phyloP scores from a whole-genome alignment of 352 stramenopile genomes.

The Phytophthora constricta region DNA sequence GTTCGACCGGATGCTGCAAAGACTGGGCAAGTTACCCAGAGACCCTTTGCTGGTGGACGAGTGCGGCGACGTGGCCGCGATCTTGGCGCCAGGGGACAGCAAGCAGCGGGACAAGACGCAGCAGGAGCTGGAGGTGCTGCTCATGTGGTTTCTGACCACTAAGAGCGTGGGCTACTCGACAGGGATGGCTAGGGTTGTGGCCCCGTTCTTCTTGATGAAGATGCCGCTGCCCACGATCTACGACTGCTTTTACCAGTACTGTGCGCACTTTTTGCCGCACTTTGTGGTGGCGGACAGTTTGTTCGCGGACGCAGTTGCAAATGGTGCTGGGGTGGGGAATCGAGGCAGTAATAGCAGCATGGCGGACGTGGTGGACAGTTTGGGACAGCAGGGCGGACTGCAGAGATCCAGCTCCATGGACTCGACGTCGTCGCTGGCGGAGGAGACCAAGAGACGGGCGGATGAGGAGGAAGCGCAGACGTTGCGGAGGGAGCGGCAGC shows the following conservation, averaged over 20 bases:
- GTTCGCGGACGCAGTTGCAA: conserved; percentile 22
- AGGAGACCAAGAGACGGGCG: conserved; percentile 31
- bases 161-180: conserved; percentile 77
- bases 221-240: conserved; percentile 82
- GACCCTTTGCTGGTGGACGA: conserved; percentile 70
- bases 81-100: conserved; percentile 35
- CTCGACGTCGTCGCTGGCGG: conserved; percentile 42
- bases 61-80: conserved; percentile 50
- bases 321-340: conserved; percentile 10
- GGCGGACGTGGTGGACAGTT: conserved; percentile 28
- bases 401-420: conserved; percentile 45
- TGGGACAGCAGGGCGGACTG: conserved; percentile 5
- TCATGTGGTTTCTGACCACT: conserved; percentile 85
- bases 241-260: conserved; percentile 90
- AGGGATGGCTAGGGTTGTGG: conserved; percentile 80
- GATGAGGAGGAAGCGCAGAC: conserved; percentile 47
- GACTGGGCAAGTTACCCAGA: conserved; percentile 67
- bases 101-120: conserved; percentile 47
- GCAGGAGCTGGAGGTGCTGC: conserved; percentile 72
- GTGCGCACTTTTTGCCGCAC: conserved; percentile 71
- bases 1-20: conserved; percentile 74
- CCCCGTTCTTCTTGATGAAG: conserved; percentile 74
- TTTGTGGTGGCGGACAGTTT: conserved; percentile 63
- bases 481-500: conserved; percentile 53
- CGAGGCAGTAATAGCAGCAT: conserved; percentile 41